A percentile compares a stretch with the other conserved stretches of the same genome.
Evolutionary conservation across 768 basidiomycete genomes (phyloP).

Genomic region (Leucocoprinus leucothites): DNA sequence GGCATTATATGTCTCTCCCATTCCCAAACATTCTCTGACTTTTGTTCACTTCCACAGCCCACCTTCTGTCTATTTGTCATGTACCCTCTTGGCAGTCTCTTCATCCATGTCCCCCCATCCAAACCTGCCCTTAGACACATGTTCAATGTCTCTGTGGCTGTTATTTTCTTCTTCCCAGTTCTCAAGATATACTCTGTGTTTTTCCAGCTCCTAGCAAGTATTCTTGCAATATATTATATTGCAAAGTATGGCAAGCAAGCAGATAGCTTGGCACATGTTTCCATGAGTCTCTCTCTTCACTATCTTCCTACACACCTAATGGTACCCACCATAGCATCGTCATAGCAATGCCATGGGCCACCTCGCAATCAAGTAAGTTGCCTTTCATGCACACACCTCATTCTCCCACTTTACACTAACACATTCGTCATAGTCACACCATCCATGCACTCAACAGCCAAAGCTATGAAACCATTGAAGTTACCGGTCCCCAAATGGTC

Average conservation of each 20-base stretch:
- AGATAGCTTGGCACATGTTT: constrained; percentile 95
- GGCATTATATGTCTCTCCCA: constrained; percentile 8
- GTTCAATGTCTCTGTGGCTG: constrained; percentile 72
- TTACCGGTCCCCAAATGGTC: constrained; percentile 95
- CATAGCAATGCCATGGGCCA: constrained; percentile 85
- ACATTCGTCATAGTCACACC: constrained; percentile 49
- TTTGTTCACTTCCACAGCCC: constrained; percentile 58
- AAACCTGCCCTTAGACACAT: constrained; percentile 69
- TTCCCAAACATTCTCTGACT: not conserved
- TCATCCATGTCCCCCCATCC: constrained; percentile 73
- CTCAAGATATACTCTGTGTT: constrained; percentile 71
- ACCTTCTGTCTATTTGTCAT: constrained; percentile 82
- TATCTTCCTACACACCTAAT: not conserved
- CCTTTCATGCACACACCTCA: not conserved
- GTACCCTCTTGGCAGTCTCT: constrained; percentile 91
- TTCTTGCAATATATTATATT: constrained; percentile 74
- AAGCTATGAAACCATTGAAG: constrained; percentile 78
- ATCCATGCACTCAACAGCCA: constrained; percentile 60
- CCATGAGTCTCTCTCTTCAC: constrained; percentile 36
- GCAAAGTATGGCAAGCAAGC: constrained; percentile 52
- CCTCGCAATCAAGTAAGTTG: constrained; percentile 79
- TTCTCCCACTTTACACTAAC: too few species aligned
- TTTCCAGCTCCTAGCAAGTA: constrained; percentile 69
- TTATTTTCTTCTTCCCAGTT: constrained; percentile 77
- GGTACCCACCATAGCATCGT: constrained; percentile 35